Conservation (phyloP, 1,139 yeast species). For the Debaryomyces udenii region DNA sequence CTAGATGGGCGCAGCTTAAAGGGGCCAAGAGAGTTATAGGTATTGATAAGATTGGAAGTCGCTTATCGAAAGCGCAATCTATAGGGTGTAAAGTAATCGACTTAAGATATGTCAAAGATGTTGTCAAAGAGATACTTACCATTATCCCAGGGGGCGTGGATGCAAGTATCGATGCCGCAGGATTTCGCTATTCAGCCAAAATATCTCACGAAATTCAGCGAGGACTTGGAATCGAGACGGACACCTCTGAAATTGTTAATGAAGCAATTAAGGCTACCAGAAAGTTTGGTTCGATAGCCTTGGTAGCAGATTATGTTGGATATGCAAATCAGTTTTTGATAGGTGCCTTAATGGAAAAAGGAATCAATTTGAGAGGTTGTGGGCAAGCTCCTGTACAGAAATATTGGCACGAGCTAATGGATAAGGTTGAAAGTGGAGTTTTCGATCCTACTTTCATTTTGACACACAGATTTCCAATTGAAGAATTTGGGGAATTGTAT, state of each 20-base stretch:
- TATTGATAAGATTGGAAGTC: constrained; percentile 22
- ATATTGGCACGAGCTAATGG: constrained; percentile 2
- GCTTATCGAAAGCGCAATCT: neutral
- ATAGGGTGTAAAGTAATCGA: constrained; percentile 2
- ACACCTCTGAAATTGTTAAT: constrained; percentile 1
- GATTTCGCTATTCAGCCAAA: neutral
- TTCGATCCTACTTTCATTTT: constrained; percentile 2
- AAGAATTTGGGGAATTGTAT: constrained; percentile 1
- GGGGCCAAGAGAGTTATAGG: constrained; percentile 33
- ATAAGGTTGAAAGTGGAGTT: neutral
- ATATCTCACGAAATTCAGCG: constrained; percentile 1
- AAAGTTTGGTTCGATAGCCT: constrained; percentile 1
- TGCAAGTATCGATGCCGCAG: constrained; percentile 3
- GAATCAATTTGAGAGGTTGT: constrained; percentile 3
- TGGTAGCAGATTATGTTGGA: constrained; percentile 1
- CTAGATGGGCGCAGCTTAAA: constrained; percentile 30
- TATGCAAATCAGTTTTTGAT: constrained; percentile 4
- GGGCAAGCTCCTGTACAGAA: constrained; percentile 3
- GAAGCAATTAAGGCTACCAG: constrained; percentile 1
- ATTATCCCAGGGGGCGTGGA: constrained; percentile 1
- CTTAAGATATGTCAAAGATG: neutral
- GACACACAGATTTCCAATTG: constrained; percentile 1
- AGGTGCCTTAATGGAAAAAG: constrained; percentile 2
- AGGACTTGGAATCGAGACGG: constrained; percentile 2
- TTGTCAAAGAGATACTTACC: neutral